Evolutionary conservation across 2,329 filamentous ascomycete species (phyloP).

Genomic region (Macrophomina pseudophaseolina): DNA sequence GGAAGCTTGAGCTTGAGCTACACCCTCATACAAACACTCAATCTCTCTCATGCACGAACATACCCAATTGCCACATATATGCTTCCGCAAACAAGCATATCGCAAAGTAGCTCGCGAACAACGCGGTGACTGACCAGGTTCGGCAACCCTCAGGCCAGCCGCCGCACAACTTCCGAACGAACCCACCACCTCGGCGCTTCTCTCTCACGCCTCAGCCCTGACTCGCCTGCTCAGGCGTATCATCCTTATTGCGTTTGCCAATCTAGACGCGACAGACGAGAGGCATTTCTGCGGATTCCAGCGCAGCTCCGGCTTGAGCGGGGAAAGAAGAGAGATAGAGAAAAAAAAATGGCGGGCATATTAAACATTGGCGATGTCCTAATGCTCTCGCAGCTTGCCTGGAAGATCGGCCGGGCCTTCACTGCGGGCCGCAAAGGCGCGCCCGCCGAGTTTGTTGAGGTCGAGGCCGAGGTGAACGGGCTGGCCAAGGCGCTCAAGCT

Average conservation of each 20-base stretch:
- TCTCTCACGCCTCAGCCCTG: not conserved
- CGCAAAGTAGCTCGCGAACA: too few relatives aligned
- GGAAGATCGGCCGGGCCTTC: conserved; percentile 53
- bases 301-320: not conserved
- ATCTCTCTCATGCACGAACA: too few relatives aligned
- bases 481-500: conserved; percentile 51
- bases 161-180: too few relatives aligned
- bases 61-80: too few relatives aligned
- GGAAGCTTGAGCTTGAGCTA: conserved; percentile 1
- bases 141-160: too few relatives aligned
- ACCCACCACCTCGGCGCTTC: not conserved
- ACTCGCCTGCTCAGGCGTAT: not conserved
- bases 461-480: conserved; percentile 49
- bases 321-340: too few relatives aligned
- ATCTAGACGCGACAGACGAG: not conserved
- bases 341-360: conserved; percentile 35
- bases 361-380: conserved; percentile 51
- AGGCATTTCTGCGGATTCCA: too few relatives aligned
- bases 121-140: too few relatives aligned
- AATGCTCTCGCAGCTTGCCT: conserved; percentile 53
- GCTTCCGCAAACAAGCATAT: too few relatives aligned
- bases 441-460: conserved; percentile 48
- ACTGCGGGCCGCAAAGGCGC: conserved; percentile 46
- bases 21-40: not conserved
- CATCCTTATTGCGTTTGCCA: not conserved